Conservation (phyloP, 1,139 yeast genomes). For the Tardiomyces blankii region DNA sequence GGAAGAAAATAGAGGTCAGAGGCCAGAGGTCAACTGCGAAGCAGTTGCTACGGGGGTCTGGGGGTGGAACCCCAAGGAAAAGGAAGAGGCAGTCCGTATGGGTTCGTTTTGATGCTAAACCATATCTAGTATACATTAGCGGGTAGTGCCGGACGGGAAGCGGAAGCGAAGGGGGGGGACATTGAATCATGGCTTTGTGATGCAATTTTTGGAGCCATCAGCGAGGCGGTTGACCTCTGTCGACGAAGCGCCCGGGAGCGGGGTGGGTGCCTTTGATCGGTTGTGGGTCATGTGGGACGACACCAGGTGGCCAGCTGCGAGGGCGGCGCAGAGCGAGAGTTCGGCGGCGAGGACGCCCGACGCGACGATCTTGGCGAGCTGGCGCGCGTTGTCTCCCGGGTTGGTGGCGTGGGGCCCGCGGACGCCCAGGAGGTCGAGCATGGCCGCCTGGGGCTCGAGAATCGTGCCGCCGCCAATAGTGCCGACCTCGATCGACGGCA, state of each 20-base stretch:
- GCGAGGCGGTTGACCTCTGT: conserved; percentile 44
- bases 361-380: conserved; percentile 90
- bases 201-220: conserved; percentile 66
- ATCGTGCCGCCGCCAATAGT: conserved; percentile 99
- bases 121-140: neutral
- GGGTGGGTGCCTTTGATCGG: conserved; percentile 50
- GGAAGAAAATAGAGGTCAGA: no score
- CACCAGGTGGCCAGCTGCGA: conserved; percentile 97
- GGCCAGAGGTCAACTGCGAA: no score
- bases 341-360: conserved; percentile 96
- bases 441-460: conserved; percentile 91
- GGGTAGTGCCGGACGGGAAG: neutral
- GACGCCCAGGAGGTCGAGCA: conserved; percentile 90
- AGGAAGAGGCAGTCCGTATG: no score
- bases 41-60: no score
- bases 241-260: conserved; percentile 23
- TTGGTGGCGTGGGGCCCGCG: conserved; percentile 90
- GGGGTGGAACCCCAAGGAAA: no score
- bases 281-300: conserved; percentile 97
- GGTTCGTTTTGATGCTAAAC: neutral
- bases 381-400: conserved; percentile 94
- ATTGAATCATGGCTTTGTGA: conserved; percentile 24
- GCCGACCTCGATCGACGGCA: conserved; percentile 99
- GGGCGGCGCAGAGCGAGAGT: conserved; percentile 83
- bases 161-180: no score